Percentiles rank a stretch among this genome's conserved stretches.
Evolutionary conservation across 108 stramenopile genomes (phyloP).

Genomic region (Nitzschia sp.): DNA sequence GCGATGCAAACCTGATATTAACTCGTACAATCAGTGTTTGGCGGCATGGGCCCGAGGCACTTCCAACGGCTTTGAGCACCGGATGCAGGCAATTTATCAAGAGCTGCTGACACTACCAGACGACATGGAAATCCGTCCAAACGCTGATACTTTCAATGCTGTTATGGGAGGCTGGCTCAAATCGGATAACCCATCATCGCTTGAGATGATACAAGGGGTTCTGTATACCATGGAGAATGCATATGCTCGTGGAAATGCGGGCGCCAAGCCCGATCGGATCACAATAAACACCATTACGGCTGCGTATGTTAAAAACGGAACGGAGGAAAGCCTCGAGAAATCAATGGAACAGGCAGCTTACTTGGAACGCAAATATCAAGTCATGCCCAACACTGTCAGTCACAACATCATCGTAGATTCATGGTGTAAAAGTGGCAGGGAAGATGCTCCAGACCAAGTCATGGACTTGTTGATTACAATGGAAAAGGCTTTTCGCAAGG

Average conservation of each 20-base stretch:
- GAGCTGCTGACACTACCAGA: conserved; percentile 9
- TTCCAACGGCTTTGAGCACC: neutral
- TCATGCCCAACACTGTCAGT: conserved; percentile 15
- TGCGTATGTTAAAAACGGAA: conserved; percentile 41
- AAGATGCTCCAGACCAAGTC: conserved; percentile 33
- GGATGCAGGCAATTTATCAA: conserved; percentile 22
- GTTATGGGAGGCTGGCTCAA: conserved; percentile 41
- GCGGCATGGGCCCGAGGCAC: conserved; percentile 54
- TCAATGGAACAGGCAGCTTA: neutral
- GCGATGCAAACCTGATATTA: conserved; percentile 48
- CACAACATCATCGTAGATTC: conserved; percentile 34
- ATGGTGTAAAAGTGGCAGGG: conserved; percentile 20
- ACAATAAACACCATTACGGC: conserved; percentile 55
- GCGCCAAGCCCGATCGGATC: conserved; percentile 56
- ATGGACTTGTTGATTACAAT: conserved; percentile 30
- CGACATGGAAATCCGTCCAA: conserved; percentile 24
- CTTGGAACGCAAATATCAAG: conserved; percentile 22
- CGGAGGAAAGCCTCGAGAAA: neutral
- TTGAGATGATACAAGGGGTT: conserved; percentile 41
- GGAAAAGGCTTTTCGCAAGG: conserved; percentile 25
- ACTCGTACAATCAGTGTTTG: conserved; percentile 65
- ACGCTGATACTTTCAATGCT: conserved; percentile 30
- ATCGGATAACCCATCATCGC: conserved; percentile 32
- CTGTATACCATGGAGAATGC: conserved; percentile 55
- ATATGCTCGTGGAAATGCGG: conserved; percentile 47